Base-by-base conservation (phyloP, 768 basidiomycete species). In the Rickenella mellea region DNA sequence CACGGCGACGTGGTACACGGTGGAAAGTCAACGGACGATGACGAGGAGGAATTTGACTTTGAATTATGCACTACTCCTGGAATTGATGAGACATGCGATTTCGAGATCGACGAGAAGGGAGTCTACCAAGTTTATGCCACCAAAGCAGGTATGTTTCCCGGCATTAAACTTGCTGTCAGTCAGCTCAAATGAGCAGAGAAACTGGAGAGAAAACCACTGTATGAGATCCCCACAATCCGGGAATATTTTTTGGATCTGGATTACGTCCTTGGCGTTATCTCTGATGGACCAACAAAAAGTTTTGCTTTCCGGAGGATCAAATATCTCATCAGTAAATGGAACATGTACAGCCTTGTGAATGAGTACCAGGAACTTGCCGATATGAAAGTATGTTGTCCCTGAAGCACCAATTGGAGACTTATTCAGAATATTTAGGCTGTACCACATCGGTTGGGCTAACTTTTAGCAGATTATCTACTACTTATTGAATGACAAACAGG, bases 201-300 rank as follows among this genome's bases (percentile, higher is more conserved):
- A 40, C n/a, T n/a, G n/a, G 61, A 63, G 15, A 67, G 48, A 32
- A 71, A 70, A 39, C 88, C 90, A 0, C 62, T 77, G 0, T 92
- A 83, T 55, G 72, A 80, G 44, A 73, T 94, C 6, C 92, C 92
- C 2, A 80, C 72, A 35, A 83, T 98, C 39, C 74, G 85, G 47
- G 96, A 99, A 58, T 99, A 98, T 57, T 99, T 96, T 58, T 71
- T 91, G 41, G 96, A 99, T 57, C 76, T 99, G 5, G 94, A 99
- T 57, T 90, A 82, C 56, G 73, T 98, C 11, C 74, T 98, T 1
- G 69, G 73, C 4, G 90, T 97, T 48, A 96, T 97, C 42, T 76
- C 91, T 2, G 90, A 96, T 58, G 96, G 96, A 0, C 96, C 96
- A 0, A 82, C 91, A 5, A 99, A 99, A 66, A 89, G 85, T 51